Base-by-base conservation (phyloP, 176 grass and related monocot genomes). In the Puya raimondii region DNA sequence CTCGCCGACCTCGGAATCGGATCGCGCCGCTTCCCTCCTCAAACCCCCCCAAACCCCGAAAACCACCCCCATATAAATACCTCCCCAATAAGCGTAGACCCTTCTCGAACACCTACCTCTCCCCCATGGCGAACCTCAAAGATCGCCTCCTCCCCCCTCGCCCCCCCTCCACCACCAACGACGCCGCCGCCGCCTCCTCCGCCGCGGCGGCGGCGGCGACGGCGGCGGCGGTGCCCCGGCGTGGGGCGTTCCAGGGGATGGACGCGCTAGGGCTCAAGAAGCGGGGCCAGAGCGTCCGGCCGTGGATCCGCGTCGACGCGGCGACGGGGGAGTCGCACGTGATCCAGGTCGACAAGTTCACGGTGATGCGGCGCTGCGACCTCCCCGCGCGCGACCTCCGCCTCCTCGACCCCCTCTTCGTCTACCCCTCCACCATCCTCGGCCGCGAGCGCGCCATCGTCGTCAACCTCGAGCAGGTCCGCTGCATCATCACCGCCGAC, bases 381-480 rank as follows among this genome's bases (percentile, higher is more conserved):
- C 89, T 97, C 71, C 93, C 93, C 1, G 89, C 93, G 1, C 83
- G 93, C 57, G 93, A 97, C 87, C 86, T 97, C 61, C 93, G 93
- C 79, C 86, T 97, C 50, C 93, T 97, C 74, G 93, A 97, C 74
- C 93, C 93, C 52, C 86, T 97, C 29, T 97, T 97, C 81, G 93
- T 97, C 1, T 97, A 97, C 86, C 89, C 93, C 0, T 97, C 93
- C 53, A 85, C 93, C 1, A 76, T 97, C 64, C 89, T 97, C 2
- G 89, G 93, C 51, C 74, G 93, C 10, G 93, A 97, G 88, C 85
- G 83, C 68, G 93, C 93, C 70, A 92, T 97, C 74, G 93, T 97
- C 50, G 93, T 97, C 57, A 97, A 97, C 76, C 82, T 97, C 12
- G 93, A 97, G 84, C 93, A 97, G 79, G 92, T 97, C 84, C 77